phyloP scores from a whole-genome alignment of 31 red algal genomes.

The Odonthalia washingtoniensis region DNA sequence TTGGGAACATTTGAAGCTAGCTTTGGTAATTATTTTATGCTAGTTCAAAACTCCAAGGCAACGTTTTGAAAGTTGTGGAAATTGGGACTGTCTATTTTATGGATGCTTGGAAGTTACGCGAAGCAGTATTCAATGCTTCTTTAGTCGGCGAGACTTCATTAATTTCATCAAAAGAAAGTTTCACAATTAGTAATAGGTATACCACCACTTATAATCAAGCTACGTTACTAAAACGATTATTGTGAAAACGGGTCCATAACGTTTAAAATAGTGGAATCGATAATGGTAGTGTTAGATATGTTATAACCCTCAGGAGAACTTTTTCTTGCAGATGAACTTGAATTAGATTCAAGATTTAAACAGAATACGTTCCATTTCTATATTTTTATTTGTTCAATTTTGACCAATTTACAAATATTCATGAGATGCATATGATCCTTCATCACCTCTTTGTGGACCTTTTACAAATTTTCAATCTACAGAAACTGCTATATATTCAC shows the following conservation, averaged over 20 bases:
- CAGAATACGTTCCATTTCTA: too few species aligned
- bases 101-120: constrained; percentile 89
- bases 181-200: constrained; percentile 59
- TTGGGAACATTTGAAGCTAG: constrained; percentile 83
- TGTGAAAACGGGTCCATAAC: constrained; percentile 76
- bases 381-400: too few species aligned
- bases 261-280: constrained; percentile 75
- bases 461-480: not conserved
- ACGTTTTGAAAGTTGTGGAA: constrained; percentile 87
- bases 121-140: constrained; percentile 88
- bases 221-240: constrained; percentile 77
- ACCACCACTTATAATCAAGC: constrained; percentile 81
- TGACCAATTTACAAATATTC: not conserved
- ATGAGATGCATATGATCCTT: not conserved
- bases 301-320: constrained; percentile 73
- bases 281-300: constrained; percentile 84
- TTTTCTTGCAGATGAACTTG: constrained; percentile 43
- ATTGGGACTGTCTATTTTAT: constrained; percentile 76
- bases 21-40: constrained; percentile 59
- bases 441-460: constrained; percentile 2
- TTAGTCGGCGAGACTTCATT: constrained; percentile 91
- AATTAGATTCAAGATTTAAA: too few species aligned
- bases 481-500: too few species aligned
- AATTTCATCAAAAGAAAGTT: constrained; percentile 60
- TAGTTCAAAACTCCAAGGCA: constrained; percentile 76